Evolutionary conservation across 176 grass and related monocot species (phyloP), one percentile per base, ranked within the genome.

Genomic region (Puya raimondii): DNA sequence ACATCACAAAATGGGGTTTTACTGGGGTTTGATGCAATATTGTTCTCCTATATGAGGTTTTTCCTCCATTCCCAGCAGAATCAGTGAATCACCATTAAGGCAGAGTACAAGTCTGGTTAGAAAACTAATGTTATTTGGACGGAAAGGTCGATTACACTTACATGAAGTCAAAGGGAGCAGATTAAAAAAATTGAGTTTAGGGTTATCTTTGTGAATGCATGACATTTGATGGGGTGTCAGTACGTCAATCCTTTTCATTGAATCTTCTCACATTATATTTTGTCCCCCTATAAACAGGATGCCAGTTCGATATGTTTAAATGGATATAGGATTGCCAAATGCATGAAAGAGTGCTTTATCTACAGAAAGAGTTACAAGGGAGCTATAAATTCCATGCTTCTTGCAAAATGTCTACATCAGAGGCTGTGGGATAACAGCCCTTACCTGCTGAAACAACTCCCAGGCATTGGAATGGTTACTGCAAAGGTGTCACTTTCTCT

Each of bases 381-480:
- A 63, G 67, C 86, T 49, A 72, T 83, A 64, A 87, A 49, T 81
- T 92, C 88, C 69, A 96, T 83, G 82, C 74, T 96, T 74, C 79
- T 96, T 78, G 81, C 79, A 9, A 89, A 92, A 76, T 90, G 89
- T 68, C 79, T 92, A 63, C 77, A 91, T 76, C 84, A 96, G 78
- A 96, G 84, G 68, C 81, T 96, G 65, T 96, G 88, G 93, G 84
- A 96, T 74, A 87, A 12, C 66, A 96, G 93, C 54, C 71, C 77
- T 77, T 87, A 83, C 78, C 80, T 92, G 69, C 77, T 96, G 77
- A 96, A 92, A 78, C 93, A 96, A 81, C 61, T 92, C 71, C 81
- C 93, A 87, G 93, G 89, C 68, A 90, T 96, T 69, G 93, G 93
- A 85, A 87, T 90, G 81, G 78, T 96, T 58, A 97, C 93, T 76